Evolutionary conservation across 2,329 filamentous ascomycete genomes (phyloP).

Genomic region (Immersiporthe knoxdaviesiana): DNA sequence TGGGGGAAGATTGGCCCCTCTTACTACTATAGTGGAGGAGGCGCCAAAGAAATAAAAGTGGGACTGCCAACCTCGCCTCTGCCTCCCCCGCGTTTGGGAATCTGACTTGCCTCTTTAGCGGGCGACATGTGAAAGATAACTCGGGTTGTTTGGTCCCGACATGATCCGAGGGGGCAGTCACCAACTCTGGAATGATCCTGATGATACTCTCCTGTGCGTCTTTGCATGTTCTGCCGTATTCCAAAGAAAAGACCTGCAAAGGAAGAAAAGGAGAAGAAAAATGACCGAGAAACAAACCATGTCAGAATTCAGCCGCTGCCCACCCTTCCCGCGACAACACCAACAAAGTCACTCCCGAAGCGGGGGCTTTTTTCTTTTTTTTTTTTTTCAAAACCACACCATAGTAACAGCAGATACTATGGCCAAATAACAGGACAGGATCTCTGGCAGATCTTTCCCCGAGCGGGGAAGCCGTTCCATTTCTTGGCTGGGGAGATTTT

Average conservation of each 20-base stretch:
- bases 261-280: neutral
- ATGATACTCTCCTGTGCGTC: neutral
- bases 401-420: neutral
- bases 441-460: slow-evolving; percentile 17
- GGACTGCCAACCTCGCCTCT: neutral
- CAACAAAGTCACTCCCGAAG: neutral
- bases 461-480: slow-evolving; percentile 27
- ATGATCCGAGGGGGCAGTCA: neutral
- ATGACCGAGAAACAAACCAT: neutral
- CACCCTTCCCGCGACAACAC: neutral
- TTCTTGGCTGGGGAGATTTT: slow-evolving; percentile 24
- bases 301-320: neutral
- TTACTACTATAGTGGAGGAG: too few species aligned
- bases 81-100: slow-evolving; percentile 9
- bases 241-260: neutral
- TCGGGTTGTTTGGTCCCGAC: neutral
- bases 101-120: neutral
- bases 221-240: neutral
- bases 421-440: slow-evolving; percentile 16
- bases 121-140: neutral
- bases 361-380: neutral
- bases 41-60: slow-evolving; percentile 3
- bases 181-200: neutral
- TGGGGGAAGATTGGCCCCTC: too few species aligned
- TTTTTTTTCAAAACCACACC: neutral